Base-by-base conservation (phyloP, 331 rosid genomes). In the Cucumis variabilis region DNA sequence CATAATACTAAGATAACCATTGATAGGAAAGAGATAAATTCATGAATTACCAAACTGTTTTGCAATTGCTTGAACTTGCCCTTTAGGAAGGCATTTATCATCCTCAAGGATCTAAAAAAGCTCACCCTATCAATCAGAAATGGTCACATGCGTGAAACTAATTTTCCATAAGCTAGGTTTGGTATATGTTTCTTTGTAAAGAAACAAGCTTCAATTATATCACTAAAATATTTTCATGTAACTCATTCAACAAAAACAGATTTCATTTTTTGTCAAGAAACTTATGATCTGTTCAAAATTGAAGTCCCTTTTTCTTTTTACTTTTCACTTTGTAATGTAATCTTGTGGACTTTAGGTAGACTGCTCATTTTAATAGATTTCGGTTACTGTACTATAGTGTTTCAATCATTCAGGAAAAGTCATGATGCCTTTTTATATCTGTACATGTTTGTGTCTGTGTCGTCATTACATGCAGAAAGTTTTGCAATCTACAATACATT, bases 101-200 rank as follows among this genome's bases (percentile, higher is more conserved):
- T 97, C 98, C 94, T 97, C 98, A 23, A 97, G 99, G 94, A 97
- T 93, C 92, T 95, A 98, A 93, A 97, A 97, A 67, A 95, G 93
- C 88, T 97, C 99, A 67, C 99, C 99, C 98, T 94, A 89, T 27
- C 85, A 66, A 88, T 83, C 75, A 85, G 88, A 80, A 87, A 77
- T 78, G 25, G 81, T 71, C 69, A 55, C 81, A 83, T 69, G 19
- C 80, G 14, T 65, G 76, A 65, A 87, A 65, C 69, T 88, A 74
- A 82, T 85, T 46, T 33, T 69, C 33, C 24, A 67, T 58, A 82
- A 63, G 28, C 13, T 81, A 58, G 41, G 70, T 82, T 82, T 41
- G 27, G 80, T 73, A 53, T 55, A 11, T 28, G 50, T 41, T 75
- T 6, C 60, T 44, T 75, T 75, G 11, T 20, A 21, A 33, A 20